Base-by-base conservation (phyloP, 306 rosid genomes). In the Acacia confusa region DNA sequence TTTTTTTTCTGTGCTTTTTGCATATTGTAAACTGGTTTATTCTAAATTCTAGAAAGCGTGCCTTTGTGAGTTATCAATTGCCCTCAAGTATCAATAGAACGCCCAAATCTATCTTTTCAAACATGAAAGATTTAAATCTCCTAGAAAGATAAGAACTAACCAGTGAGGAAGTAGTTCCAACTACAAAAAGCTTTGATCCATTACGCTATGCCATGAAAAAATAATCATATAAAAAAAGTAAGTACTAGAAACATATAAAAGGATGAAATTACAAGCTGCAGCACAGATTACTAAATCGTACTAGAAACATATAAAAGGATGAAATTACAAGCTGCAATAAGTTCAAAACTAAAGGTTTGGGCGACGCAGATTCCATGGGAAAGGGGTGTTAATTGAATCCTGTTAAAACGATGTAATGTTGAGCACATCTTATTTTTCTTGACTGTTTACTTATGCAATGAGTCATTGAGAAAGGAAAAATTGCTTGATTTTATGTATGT, bases 91-190 rank as follows among this genome's bases (percentile, higher is more conserved):
- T 44, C 48, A 36, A 43, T 7, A 74, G 63, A 75, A 28, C 63
- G 44, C 50, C 19, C 66, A 79, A n/a, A n/a, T n/a, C n/a, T 44
- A 27, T 44, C 22, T 4, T 47, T 16, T n/a, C 27, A 79, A 82
- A 57, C 50, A 65, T 8, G 16, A 52, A 41, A 71, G 60, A 66
- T 45, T 50, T 70, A 75, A 74, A 7, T 4, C 55, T 45, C 53
- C 53, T 7, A 70, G 74, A 70, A 75, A 70, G 43, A 63, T 47
- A 36, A 63, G 47, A 80, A 86, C 92, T 82, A 80, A 94, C 98
- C 98, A 94, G 91, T 68, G 98, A 94, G 43, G 98, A 92, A 50
- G 89, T 94, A 64, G 97, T 86, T 75, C 98, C 98, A 70, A 94
- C 97, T 8, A 90, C 97, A 82, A 94, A 94, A 81, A 94, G 98